Base-by-base conservation (phyloP, 257 asterid species). In the Ophiorrhiza pumila region DNA sequence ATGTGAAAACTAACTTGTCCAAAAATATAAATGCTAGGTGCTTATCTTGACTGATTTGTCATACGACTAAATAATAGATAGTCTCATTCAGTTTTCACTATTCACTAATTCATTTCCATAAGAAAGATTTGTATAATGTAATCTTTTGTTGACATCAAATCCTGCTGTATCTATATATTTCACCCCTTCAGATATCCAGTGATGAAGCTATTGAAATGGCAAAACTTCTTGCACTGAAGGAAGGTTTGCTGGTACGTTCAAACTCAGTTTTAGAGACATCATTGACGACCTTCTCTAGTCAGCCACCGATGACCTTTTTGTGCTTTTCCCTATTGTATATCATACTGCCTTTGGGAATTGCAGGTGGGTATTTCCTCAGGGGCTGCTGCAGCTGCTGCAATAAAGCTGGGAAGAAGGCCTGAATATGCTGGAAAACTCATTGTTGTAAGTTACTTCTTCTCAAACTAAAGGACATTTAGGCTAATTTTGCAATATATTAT, bases 301-400 rank as follows among this genome's bases (percentile, higher is more conserved):
- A 34, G n/a, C 39, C 35, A 22, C 0, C 18, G 5, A 18, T 73
- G 71, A 47, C 37, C 31, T 37, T 23, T 18, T 73, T 63, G 6
- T 20, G 23, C 18, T 47, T 41, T 32, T 29, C 32, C 35, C 61
- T 74, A 37, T 18, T 75, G 22, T 71, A 6, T 52, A 23, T 50
- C 52, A 15, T 22, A 4, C 42, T 37, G 41, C 55, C 11, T 42
- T 11, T n/a, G 25, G 64, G 50, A 46, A 37, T 63, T 72, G 65
- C 80, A 84, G 91, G 85, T 76, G 15, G 91, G 89, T 52, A 87
- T 87, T 65, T 87, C 91, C 6, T 85, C 91, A 39, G 89, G 91
- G 72, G 91, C 89, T 10, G 87, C 89, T 2, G 85, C 89, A 5
- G 89, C 83, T 1, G 91, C 91, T 71, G 89, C 91, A 35, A 65